Base-by-base conservation (phyloP, 169 alveolate species). In the Toxoplasma gondii region DNA sequence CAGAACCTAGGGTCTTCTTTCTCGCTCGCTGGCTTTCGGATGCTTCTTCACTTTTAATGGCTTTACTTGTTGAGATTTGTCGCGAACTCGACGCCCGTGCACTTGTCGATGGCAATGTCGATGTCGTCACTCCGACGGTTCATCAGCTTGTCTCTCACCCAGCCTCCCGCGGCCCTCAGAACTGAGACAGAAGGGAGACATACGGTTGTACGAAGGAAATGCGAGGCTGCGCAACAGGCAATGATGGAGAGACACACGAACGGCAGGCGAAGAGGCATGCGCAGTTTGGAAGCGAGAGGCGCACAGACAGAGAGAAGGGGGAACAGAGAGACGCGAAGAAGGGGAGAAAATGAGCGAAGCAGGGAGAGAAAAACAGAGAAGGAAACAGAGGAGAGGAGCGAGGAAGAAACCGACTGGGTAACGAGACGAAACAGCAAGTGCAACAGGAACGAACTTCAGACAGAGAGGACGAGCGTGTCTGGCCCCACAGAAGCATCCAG, bases 71-170 rank as follows among this genome's bases (percentile, higher is more conserved):
- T 95, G 86, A 98, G 93, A 34, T 94, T 45, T 34, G 91, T 83
- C 19, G 98, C 98, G 92, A 98, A 98, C 39, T 96, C 96, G 93
- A 97, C 98, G 2, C 99, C 99, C 0, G 98, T 97, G 96, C 98
- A 98, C 92, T 98, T 96, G 95, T 99, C 99, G 53, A 99, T 94
- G 31, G 99, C 99, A n/a, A 99, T 97, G 96, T 99, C 99, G n/a
- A 99, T 99, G 96, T 99, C 99, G 74, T 96, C 96, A 84, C 97
- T 94, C 17, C 94, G 90, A 24, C 38, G 58, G 4, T 70, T 84
- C 88, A 98, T 94, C 87, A 98, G 94, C 96, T 99, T 99, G 97
- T 99, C 99, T 94, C 99, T 94, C 2, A 99, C 99, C 99, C 99
- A 99, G 5, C 99, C 99, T 29, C 99, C 99, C 22, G 99, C 99